phyloP scores from a whole-genome alignment of 2,329 filamentous ascomycete species.

The Clonostachys rosea region DNA sequence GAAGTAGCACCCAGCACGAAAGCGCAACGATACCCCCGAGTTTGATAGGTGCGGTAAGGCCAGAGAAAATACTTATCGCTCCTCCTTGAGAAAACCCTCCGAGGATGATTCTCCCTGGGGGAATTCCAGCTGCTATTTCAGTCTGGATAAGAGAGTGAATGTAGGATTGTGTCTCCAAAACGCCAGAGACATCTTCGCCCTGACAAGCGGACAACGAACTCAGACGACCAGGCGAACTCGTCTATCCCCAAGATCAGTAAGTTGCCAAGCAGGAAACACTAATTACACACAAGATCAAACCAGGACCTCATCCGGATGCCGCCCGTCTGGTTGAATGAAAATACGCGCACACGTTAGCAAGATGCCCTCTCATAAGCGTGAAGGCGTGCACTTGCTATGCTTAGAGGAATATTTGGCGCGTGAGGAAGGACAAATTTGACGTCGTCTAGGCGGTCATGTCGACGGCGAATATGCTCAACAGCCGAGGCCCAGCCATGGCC shows the following conservation, averaged over 20 bases:
- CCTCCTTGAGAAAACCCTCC: conserved; percentile 86
- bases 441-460: conserved; percentile 70
- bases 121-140: conserved; percentile 78
- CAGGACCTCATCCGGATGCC: too few relatives aligned
- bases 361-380: too few relatives aligned
- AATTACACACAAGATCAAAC: too few relatives aligned
- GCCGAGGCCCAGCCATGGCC: conserved; percentile 75
- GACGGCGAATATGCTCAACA: conserved; percentile 77
- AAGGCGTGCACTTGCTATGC: conserved; percentile 30
- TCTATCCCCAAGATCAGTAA: too few relatives aligned
- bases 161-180: conserved; percentile 68
- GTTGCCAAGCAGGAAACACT: too few relatives aligned
- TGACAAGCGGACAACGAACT: conserved; percentile 6
- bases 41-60: conserved; percentile 67
- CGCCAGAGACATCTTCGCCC: conserved; percentile 65
- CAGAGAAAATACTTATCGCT: conserved; percentile 78
- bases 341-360: too few relatives aligned
- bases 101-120: conserved; percentile 76
- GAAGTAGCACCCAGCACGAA: conserved; percentile 74
- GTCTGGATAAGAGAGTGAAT: conserved; percentile 75
- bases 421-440: conserved; percentile 96
- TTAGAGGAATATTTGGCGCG: conserved; percentile 82
- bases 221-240: too few relatives aligned
- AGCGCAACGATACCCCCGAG: conserved; percentile 83
- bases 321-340: too few relatives aligned